These are phyloP conservation scores for Aspergillus sojae DNA, from an alignment of 2,329 filamentous ascomycete species.

Conservation along the genomic window DNA sequence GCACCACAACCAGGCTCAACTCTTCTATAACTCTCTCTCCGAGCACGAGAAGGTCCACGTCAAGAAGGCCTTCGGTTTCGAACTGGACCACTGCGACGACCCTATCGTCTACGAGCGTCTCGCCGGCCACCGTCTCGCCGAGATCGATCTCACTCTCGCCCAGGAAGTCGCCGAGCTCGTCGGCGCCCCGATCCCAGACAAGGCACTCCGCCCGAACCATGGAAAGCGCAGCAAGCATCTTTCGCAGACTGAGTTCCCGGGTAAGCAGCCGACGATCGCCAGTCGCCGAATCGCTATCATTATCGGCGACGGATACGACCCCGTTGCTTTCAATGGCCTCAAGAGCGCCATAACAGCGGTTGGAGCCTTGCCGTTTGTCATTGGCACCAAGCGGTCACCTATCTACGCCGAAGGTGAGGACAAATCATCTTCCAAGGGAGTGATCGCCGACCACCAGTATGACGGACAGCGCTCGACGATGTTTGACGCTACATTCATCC, in stretches of 20 bases:
- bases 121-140: conserved; percentile 62
- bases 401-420: conserved; percentile 57
- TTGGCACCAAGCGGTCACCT: conserved; percentile 67
- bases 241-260: conserved; percentile 66
- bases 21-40: conserved; percentile 42
- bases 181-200: conserved; percentile 63
- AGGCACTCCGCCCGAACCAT: conserved; percentile 61
- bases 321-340: conserved; percentile 65
- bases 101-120: conserved; percentile 75
- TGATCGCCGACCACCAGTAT: conserved; percentile 74
- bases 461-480: conserved; percentile 76
- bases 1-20: conserved; percentile 40
- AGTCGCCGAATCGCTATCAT: conserved; percentile 74
- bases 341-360: conserved; percentile 64
- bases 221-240: conserved; percentile 67
- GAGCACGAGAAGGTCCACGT: conserved; percentile 39
- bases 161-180: conserved; percentile 71
- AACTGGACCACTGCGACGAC: conserved; percentile 66
- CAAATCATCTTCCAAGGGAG: conserved; percentile 58
- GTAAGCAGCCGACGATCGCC: conserved; percentile 66
- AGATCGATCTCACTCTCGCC: conserved; percentile 72
- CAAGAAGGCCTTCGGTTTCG: conserved; percentile 41
- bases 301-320: conserved; percentile 76
- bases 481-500: conserved; percentile 79
- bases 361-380: conserved; percentile 70